Base-by-base conservation (phyloP, 306 rosid genomes). In the Cicer yamashitae region DNA sequence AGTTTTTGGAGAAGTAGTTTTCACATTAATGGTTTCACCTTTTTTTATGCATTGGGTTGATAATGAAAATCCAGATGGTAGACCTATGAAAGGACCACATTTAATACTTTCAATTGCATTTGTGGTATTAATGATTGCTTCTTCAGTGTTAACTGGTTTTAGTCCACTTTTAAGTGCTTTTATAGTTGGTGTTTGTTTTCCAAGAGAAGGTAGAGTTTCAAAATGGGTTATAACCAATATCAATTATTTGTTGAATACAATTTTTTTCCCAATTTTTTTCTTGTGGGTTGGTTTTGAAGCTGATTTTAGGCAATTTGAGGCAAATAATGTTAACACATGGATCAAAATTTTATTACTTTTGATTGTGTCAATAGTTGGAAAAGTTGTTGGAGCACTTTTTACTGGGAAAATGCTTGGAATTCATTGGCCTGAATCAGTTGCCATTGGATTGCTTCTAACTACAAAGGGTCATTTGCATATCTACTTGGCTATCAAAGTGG, bases 31-130 rank as follows among this genome's bases (percentile, higher is more conserved):
- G 50, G 79, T 90, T 56, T 87, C 99, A 2, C 99, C 99, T 0
- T 6, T 88, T 13, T 75, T 92, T 34, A 85, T 94, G 89, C 81
- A 60, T 10, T 94, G 97, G 99, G 96, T 92, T 41, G 88, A 94
- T 76, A 89, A 90, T 22, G 99, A 94, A 66, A 94, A 90, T 58
- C 99, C 99, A 0, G 92, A 92, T 56, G 99, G 99, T 10, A 94
- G 76, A 79, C 92, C 96, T n/a, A 82, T 94, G 88, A 94, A 94
- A 78, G 99, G 91, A 4, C 78, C 99, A 48, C 99, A 94, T 67
- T 46, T 94, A 56, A 90, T 94, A 60, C 89, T 94, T 39, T 81
- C 97, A 20, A 14, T 92, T 58, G 99, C 99, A 51, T 92, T 87
- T 79, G 84, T 94, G 81, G 94, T 84, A 43, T 64, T 92, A 37